A percentile compares a stretch with the other conserved stretches of the same genome.
phyloP scores from a whole-genome alignment of 345 rosid genomes.

The Diplotaxis tenuifolia region DNA sequence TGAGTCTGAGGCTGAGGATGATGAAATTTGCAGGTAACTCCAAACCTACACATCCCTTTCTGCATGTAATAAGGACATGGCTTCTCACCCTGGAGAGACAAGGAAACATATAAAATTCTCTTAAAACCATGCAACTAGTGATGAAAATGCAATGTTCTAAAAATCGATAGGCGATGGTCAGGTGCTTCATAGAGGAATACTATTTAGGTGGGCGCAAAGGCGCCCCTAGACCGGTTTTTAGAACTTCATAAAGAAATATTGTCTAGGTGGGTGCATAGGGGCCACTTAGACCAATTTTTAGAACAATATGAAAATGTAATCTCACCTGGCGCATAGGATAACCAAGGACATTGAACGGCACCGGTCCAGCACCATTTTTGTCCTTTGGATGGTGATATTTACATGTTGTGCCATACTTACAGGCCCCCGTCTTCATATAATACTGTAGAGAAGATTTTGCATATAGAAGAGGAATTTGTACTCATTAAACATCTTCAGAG shows the following conservation, averaged over 20 bases:
- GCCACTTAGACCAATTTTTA: no score
- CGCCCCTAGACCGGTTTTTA: no score
- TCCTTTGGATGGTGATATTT: constrained; percentile 89
- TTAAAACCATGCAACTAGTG: not conserved
- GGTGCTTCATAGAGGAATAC: no score
- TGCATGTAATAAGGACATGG: constrained; percentile 78
- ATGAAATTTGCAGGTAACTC: constrained; percentile 79
- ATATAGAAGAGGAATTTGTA: constrained; percentile 13
- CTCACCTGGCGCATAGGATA: constrained; percentile 78
- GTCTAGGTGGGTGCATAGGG: no score
- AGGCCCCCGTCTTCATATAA: constrained; percentile 78
- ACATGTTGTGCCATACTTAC: constrained; percentile 80
- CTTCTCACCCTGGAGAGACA: constrained; percentile 59
- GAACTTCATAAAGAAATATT: no score
- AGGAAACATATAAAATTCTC: not conserved
- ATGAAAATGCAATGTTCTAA: not conserved
- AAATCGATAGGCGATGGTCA: no score
- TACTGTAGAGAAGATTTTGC: constrained; percentile 46
- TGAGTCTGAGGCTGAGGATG: constrained; percentile 61
- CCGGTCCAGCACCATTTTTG: constrained; percentile 83
- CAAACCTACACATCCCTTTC: constrained; percentile 72
- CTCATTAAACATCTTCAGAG: no score
- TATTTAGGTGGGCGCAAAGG: no score
- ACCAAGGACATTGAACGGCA: constrained; percentile 62
- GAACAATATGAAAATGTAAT: not conserved